Conservation (phyloP, 768 basidiomycete species). For the Boletus sp. region DNA sequence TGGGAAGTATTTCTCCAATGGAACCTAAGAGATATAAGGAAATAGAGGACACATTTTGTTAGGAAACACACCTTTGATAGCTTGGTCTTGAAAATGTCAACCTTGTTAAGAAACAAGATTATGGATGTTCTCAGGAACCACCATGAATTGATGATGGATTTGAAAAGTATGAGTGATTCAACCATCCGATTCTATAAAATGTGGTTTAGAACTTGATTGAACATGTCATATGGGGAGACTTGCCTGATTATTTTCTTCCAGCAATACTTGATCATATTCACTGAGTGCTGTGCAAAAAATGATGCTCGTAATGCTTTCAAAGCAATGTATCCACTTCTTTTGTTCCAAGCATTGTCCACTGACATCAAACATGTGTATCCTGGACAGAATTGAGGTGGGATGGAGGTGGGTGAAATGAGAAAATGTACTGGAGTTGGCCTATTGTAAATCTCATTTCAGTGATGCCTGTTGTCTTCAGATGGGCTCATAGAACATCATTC, state of each 20-base stretch:
- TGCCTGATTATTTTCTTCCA: conserved; percentile 50
- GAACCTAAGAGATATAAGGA: conserved; percentile 43
- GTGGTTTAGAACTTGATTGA: neutral
- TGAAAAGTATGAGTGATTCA: conserved; percentile 73
- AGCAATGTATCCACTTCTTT: conserved; percentile 81
- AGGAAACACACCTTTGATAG: conserved; percentile 46
- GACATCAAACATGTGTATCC: conserved; percentile 75
- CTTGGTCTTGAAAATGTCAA: conserved; percentile 76
- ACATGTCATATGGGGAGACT: neutral
- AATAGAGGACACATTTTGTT: fast-evolving
- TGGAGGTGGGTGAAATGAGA: neutral
- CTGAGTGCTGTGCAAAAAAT: conserved; percentile 73
- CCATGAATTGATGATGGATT: conserved; percentile 74
- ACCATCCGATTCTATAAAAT: conserved; percentile 63
- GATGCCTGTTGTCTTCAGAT: conserved; percentile 87
- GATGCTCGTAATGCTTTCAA: conserved; percentile 75
- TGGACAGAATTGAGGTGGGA: conserved; percentile 6
- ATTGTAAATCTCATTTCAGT: conserved; percentile 81
- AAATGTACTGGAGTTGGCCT: conserved; percentile 56
- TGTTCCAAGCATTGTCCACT: conserved; percentile 79
- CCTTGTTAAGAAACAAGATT: conserved; percentile 70
- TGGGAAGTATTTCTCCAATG: conserved; percentile 74
- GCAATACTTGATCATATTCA: conserved; percentile 72
- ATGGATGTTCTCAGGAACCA: conserved; percentile 71
- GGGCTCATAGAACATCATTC: conserved; percentile 81